phyloP scores from a whole-genome alignment of 768 basidiomycete species.

The Punctularia strigosozonata region DNA sequence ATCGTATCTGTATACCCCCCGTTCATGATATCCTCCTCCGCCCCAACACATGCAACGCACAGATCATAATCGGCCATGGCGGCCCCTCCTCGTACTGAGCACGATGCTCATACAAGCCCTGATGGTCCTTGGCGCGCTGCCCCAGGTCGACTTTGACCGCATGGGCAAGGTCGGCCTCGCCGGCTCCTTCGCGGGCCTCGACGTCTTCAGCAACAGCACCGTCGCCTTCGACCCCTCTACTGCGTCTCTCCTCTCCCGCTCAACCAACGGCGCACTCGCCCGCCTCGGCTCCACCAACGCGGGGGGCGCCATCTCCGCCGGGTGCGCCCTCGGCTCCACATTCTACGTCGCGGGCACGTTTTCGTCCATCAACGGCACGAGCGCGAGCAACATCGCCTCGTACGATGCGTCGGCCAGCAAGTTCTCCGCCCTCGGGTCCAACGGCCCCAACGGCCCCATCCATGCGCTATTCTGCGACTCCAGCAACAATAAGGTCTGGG shows the following conservation, averaged over 20 bases:
- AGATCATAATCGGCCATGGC: too few species aligned
- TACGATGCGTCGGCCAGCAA: slow-evolving; percentile 48
- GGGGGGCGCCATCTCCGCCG: slow-evolving; percentile 66
- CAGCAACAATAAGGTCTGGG: slow-evolving; percentile 58
- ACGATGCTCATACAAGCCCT: too few species aligned
- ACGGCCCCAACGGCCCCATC: slow-evolving; percentile 68
- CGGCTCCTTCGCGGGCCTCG: slow-evolving; percentile 82
- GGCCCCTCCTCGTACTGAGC: slow-evolving; percentile 6
- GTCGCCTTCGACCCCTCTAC: slow-evolving; percentile 57
- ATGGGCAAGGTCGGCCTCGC: slow-evolving; percentile 90
- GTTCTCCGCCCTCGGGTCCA: slow-evolving; percentile 52
- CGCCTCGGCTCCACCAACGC: slow-evolving; percentile 66
- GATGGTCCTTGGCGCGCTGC: slow-evolving; percentile 31
- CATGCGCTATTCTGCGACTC: slow-evolving; percentile 68
- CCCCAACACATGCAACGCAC: too few species aligned
- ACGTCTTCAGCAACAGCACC: slow-evolving; percentile 52
- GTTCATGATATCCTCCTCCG: slow-evolving; percentile 5
- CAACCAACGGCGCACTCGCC: slow-evolving; percentile 51
- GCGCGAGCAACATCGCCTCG: slow-evolving; percentile 64
- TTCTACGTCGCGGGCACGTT: slow-evolving; percentile 84
- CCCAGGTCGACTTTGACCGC: slow-evolving; percentile 56
- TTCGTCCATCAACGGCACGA: slow-evolving; percentile 47
- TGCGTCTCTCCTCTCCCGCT: slow-evolving; percentile 60
- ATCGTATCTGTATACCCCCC: not conserved
- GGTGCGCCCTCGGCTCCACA: slow-evolving; percentile 55